Base-by-base conservation (phyloP, 2,329 filamentous ascomycete genomes). In the Phaeoacremonium minimum region DNA sequence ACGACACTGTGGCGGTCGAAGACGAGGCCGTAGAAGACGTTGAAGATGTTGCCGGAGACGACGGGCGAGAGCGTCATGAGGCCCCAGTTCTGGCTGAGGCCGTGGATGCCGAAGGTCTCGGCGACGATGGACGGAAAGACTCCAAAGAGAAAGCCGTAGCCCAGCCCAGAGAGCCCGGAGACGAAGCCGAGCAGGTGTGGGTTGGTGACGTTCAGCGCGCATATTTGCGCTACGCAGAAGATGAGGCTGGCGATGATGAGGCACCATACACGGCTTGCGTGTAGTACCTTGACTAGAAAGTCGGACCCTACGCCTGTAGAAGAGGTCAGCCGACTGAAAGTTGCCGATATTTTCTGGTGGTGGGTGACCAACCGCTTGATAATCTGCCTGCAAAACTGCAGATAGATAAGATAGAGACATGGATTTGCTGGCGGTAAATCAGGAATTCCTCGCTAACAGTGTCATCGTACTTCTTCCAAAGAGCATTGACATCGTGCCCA, bases 11-110 rank as follows among this genome's bases (percentile, higher is more conserved):
- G 89, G 7, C 67, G 65, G 56, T 98, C 93, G 49, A 88, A 94
- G 1, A 95, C 80, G 13, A 60, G 64, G 33, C 93, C 93, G 56
- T 97, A 98, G 40, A 93, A 80, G 2, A 96, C 64, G 56, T 97
- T 98, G 71, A 95, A 97, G 15, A 95, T 60, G 50, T 97, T 95
- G 33, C 88, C 90, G 7, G 83, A 89, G 18, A 95, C 62, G 4
- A 95, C 87, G 0, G 91, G 90, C 4, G 87, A 84, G 32, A 96
- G 69, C 0, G 88, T 96, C 81, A 98, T 94, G 50, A 85, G 84
- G 12, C 93, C 93, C 91, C 93, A 98, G 54, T 97, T 98, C 55
- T 95, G 87, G 37, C 85, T 89, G 32, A 98, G 71, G 2, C 90
- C 91, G 42, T 83, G 76, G 17, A 96, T 85, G 7, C 93, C 93